Conservation (phyloP, 306 rosid species). For the Oemleria cerasiformis region DNA sequence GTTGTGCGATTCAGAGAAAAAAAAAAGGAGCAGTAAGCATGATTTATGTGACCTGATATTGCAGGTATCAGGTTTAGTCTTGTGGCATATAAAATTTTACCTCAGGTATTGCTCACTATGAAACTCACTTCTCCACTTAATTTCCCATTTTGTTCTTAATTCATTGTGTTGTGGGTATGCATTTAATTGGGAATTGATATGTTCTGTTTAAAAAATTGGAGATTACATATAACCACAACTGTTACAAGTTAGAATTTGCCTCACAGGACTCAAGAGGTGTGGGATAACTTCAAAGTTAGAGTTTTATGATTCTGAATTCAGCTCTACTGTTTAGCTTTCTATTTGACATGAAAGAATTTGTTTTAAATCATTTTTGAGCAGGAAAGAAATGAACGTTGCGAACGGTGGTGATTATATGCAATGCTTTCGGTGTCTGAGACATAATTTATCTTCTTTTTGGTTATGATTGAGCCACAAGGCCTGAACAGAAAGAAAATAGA, state of each 20-base stretch:
- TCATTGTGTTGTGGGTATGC: background rate
- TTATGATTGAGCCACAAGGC: too few relatives aligned
- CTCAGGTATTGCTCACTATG: slow-evolving; percentile 52
- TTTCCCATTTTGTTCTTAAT: slow-evolving; percentile 4
- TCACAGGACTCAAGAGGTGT: background rate
- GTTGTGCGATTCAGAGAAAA: background rate
- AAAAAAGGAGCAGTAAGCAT: background rate
- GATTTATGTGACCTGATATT: slow-evolving; percentile 13
- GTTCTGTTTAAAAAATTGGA: background rate
- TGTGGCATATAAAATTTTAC: slow-evolving; percentile 82
- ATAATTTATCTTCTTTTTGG: background rate
- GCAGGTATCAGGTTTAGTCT: slow-evolving; percentile 71
- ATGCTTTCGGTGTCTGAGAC: background rate
- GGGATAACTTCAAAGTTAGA: background rate
- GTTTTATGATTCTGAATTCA: background rate
- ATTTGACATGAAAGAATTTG: background rate
- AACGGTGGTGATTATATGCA: background rate
- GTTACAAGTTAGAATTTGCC: background rate
- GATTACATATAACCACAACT: background rate
- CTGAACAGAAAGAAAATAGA: too few relatives aligned
- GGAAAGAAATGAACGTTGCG: background rate
- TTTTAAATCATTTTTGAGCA: background rate
- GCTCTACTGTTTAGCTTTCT: background rate
- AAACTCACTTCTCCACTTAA: background rate
- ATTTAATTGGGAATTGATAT: background rate